Evolutionary conservation across 2,329 filamentous ascomycete genomes (phyloP).

Genomic region (Parastagonospora avenae): DNA sequence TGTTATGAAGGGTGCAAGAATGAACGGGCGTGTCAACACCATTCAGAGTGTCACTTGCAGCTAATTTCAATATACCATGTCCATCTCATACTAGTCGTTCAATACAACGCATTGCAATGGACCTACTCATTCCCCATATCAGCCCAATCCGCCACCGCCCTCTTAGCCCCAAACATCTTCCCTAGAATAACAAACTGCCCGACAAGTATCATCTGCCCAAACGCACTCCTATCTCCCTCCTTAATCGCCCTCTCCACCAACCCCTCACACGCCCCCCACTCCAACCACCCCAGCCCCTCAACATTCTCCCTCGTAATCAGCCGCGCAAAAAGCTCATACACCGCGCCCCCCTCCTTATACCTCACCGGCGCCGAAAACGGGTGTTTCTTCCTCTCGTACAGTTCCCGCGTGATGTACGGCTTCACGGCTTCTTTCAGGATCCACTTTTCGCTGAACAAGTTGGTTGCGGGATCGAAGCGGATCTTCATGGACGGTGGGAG

Average conservation of each 20-base stretch:
- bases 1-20: too few relatives aligned
- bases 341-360: conserved; percentile 51
- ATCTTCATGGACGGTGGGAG: conserved; percentile 48
- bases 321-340: conserved; percentile 45
- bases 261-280: conserved; percentile 15
- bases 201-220: conserved; percentile 22
- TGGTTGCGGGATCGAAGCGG: conserved; percentile 28
- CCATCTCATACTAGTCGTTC: too few relatives aligned
- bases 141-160: conserved; percentile 8
- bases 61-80: too few relatives aligned
- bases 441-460: conserved; percentile 53
- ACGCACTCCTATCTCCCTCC: conserved; percentile 14
- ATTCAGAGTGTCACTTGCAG: too few relatives aligned
- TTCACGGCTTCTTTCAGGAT: conserved; percentile 57
- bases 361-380: conserved; percentile 55
- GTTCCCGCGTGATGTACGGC: conserved; percentile 58
- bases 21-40: too few relatives aligned
- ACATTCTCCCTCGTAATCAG: conserved; percentile 38
- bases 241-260: conserved; percentile 16
- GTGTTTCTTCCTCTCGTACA: conserved; percentile 57
- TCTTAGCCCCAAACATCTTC: conserved; percentile 16
- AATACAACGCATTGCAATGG: too few relatives aligned
- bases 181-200: conserved; percentile 21
- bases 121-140: neutral
- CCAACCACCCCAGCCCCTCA: conserved; percentile 30